Conservation (phyloP, 2,329 filamentous ascomycete species). For the Metarhizium brunneum region DNA sequence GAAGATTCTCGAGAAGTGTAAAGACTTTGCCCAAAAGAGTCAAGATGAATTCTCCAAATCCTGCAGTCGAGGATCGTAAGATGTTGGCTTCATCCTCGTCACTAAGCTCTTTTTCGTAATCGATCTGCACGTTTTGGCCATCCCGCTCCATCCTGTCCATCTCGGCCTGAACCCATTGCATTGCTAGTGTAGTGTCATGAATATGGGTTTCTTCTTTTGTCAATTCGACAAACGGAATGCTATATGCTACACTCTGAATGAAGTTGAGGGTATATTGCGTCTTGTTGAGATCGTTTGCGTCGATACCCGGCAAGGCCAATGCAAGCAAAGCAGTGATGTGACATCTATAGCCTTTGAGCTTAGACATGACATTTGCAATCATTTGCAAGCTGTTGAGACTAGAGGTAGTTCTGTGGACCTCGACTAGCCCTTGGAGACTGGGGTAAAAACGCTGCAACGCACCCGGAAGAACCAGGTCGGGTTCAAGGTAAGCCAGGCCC, state of each 20-base stretch:
- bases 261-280: slow-evolving; percentile 91
- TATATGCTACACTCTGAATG: slow-evolving; percentile 92
- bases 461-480: slow-evolving; percentile 82
- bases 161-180: slow-evolving; percentile 89
- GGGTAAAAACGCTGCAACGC: slow-evolving; percentile 94
- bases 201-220: slow-evolving; percentile 49
- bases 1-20: slow-evolving; percentile 87
- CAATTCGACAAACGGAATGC: slow-evolving; percentile 83
- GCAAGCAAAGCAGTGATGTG: slow-evolving; percentile 93
- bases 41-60: slow-evolving; percentile 84
- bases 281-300: slow-evolving; percentile 96
- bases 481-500: slow-evolving; percentile 82
- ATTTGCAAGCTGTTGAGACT: slow-evolving; percentile 88
- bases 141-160: slow-evolving; percentile 90
- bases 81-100: slow-evolving; percentile 85
- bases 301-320: slow-evolving; percentile 85
- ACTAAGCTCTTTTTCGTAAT: slow-evolving; percentile 72
- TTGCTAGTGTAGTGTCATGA: slow-evolving; percentile 66
- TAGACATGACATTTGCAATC: slow-evolving; percentile 82
- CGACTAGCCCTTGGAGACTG: slow-evolving; percentile 89
- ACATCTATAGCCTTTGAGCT: slow-evolving; percentile 91
- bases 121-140: slow-evolving; percentile 73
- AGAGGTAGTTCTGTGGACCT: slow-evolving; percentile 92
- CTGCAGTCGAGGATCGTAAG: slow-evolving; percentile 85
- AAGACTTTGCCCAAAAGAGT: slow-evolving; percentile 92